phyloP scores from a whole-genome alignment of 2,329 filamentous ascomycete species.

The Tolypocladium sp. region DNA sequence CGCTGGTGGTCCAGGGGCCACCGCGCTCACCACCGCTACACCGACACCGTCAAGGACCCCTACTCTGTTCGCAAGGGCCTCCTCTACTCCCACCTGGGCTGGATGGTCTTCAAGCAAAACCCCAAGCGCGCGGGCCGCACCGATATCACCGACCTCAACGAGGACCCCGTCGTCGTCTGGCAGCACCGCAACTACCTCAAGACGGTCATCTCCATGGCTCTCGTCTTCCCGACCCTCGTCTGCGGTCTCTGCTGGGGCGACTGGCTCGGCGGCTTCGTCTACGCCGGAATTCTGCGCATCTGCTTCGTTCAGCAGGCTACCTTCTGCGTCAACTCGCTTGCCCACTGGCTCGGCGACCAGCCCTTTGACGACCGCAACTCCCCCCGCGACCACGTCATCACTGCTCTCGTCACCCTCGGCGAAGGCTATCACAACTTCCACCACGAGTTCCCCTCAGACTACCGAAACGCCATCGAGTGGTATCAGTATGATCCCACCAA shows the following conservation, averaged over 20 bases:
- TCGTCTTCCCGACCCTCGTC: constrained; percentile 66
- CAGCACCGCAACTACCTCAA: constrained; percentile 83
- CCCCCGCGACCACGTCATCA: constrained; percentile 80
- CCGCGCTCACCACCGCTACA: constrained; percentile 83
- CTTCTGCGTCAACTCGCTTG: constrained; percentile 86
- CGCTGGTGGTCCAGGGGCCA: constrained; percentile 86
- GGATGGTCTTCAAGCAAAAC: constrained; percentile 93
- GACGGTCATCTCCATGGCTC: constrained; percentile 66
- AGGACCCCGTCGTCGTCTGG: constrained; percentile 77
- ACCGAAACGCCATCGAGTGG: constrained; percentile 87
- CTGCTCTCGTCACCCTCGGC: constrained; percentile 74
- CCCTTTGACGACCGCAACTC: constrained; percentile 91
- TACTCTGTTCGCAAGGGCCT: constrained; percentile 87
- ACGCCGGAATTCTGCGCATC: constrained; percentile 76
- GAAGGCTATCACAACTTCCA: constrained; percentile 95
- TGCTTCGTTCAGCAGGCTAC: constrained; percentile 89
- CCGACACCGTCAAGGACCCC: constrained; percentile 85
- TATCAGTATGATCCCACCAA: constrained; percentile 89
- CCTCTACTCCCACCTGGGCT: constrained; percentile 69
- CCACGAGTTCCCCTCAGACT: constrained; percentile 88
- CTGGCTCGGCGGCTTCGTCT: constrained; percentile 74
- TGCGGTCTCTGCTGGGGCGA: constrained; percentile 74
- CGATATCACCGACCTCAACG: constrained; percentile 81
- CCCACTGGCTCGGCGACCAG: constrained; percentile 87
- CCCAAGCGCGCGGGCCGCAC: constrained; percentile 80